Evolutionary conservation across 768 basidiomycete genomes (phyloP), one percentile per base, ranked within the genome.

Genomic region (Mrakia hoshinonis): DNA sequence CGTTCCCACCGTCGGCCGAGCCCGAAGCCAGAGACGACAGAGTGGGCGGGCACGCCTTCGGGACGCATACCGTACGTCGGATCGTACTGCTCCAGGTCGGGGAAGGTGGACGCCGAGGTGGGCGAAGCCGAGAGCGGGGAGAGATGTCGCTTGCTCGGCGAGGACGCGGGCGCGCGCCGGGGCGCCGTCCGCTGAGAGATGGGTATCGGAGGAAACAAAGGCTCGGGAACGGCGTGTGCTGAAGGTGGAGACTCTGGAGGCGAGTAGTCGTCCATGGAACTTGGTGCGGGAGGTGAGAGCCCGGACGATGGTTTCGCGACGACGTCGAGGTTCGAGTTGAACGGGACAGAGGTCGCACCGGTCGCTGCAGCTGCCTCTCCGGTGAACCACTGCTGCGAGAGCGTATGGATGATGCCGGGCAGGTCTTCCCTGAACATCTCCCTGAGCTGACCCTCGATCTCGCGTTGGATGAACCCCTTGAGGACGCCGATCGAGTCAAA

Each of bases 341-440:
- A 68, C 10, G 67, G 65, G 22, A 66, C 47, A 26, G 36, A 29
- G n/a, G 43, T 22, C 43, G 51, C 22, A 24, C 49, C 67, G 11
- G 60, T 47, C 15, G 43, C 36, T 22, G 58, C 36, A n/a, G 72
- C 62, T 29, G 67, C 62, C 24, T 76, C 78, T 12, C 77, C 78
- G 9, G 79, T 78, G 29, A 97, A 87, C 95, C 95, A 98, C 77
- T 91, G 89, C 78, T 98, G 95, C 80, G 89, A 91, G 60, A 99
- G 85, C 43, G 91, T 85, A 79, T 99, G 96, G 52, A 99, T 98
- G 74, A 99, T 97, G 6, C 91, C 89, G 1, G 96, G 96, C 4
- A 99, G 81, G 79, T 98, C 96, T 79, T 96, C 93, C 72, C 93
- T 84, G 80, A 98, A 99, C 92, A 98, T 95, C 80, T 98, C 96